phyloP scores from a whole-genome alignment of 2,329 filamentous ascomycete genomes.

The Microdochium bolleyi region DNA sequence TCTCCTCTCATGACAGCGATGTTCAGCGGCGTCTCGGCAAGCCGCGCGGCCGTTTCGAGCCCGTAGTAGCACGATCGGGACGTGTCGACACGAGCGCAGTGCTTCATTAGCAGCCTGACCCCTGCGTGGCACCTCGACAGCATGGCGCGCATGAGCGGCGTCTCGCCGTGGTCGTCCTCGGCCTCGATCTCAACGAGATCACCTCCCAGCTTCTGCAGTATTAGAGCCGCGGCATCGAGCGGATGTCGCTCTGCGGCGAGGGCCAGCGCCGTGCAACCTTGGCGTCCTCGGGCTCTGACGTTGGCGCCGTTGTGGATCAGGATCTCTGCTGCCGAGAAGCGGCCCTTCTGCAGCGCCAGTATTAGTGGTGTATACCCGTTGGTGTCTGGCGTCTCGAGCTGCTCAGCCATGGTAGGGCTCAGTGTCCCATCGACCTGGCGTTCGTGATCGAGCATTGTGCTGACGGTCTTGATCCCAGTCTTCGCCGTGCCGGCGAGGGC shows the following conservation, averaged over 20 bases:
- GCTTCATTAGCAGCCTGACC: background rate
- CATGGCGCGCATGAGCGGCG: background rate
- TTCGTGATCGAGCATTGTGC: background rate
- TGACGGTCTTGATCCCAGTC: background rate
- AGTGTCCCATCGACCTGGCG: background rate
- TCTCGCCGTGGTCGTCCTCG: background rate
- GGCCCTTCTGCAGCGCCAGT: background rate
- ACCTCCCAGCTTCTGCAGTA: background rate
- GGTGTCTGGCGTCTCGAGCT: background rate
- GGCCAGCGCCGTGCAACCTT: background rate
- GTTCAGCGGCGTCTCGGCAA: background rate
- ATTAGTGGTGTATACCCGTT: background rate
- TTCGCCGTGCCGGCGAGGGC: background rate
- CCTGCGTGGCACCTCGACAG: background rate
- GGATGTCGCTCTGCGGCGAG: background rate
- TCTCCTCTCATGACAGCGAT: background rate
- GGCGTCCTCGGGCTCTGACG: background rate
- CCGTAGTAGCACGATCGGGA: background rate
- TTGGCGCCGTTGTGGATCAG: background rate
- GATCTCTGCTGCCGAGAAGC: background rate
- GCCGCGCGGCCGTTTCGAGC: background rate
- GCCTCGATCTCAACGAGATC: background rate
- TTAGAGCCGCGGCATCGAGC: background rate
- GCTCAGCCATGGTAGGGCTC: background rate
- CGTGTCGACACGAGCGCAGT: background rate